A percentile compares a stretch with the other conserved stretches of the same genome.
phyloP scores from a whole-genome alignment of 331 rosid genomes.

The Telfairia occidentalis region DNA sequence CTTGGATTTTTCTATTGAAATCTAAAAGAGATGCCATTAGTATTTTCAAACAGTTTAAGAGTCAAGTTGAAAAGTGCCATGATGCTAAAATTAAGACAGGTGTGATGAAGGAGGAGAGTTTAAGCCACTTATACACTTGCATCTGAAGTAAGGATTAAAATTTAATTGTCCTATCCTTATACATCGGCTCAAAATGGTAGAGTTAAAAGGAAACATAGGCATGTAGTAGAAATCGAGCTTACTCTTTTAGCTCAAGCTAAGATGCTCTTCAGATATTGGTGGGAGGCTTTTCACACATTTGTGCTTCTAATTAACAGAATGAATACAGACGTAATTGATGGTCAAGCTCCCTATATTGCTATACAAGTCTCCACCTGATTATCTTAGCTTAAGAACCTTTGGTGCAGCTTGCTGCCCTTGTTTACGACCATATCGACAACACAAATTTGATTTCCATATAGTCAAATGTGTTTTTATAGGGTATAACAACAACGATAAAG shows the following conservation, averaged over 20 bases:
- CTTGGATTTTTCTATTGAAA: background rate
- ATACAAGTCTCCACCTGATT: no score
- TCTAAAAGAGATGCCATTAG: accelerated
- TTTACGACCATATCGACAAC: no score
- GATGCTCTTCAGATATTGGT: background rate
- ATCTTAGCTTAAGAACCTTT: no score
- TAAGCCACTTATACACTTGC: background rate
- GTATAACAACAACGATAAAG: no score
- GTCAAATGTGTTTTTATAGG: no score
- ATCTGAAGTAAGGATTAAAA: accelerated
- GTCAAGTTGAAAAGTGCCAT: background rate
- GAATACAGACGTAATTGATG: no score
- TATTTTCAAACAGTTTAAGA: accelerated
- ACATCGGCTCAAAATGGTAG: background rate
- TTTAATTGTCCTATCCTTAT: background rate
- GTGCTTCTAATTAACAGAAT: accelerated
- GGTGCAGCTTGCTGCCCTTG: no score
- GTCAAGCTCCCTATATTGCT: no score
- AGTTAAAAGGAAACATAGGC: no score
- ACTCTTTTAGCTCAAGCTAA: background rate
- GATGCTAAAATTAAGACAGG: accelerated
- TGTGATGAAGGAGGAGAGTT: background rate
- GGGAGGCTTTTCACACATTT: background rate
- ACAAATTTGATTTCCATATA: no score
- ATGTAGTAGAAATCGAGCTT: background rate